Evolutionary conservation across 1,139 yeast genomes (phyloP), one percentile per base, ranked within the genome.

Genomic region (Barnettozyma hawaiiensis): DNA sequence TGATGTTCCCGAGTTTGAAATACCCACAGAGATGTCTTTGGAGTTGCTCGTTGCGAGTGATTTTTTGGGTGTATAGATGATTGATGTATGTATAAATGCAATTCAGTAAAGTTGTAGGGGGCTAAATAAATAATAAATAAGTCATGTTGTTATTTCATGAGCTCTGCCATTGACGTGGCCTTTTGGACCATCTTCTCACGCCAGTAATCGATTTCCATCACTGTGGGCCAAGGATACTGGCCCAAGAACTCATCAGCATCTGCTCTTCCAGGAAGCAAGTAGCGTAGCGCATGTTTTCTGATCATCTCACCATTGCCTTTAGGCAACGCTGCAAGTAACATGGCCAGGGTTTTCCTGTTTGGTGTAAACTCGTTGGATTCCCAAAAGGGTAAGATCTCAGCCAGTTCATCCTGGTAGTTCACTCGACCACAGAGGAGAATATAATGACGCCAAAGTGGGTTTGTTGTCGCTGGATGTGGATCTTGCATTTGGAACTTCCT

Each of bases 1-100:
- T 2, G 78, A 74, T 40, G 78, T 85, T 10, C 95, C 96, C 0
- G 94, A 85, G 47, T 92, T 92, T 61, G 82, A 84, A 37, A 79
- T 92, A 1, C 97, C 97, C 0, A 92, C 97, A 0, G 97, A 87
- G 54, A 76, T 90, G 75, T 96, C 97, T 0, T 69, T 92, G 51
- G 97, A 92, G 58, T 67, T 92, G 52, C 66, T 92, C 39, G 94
- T 92, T 31, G 95, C 95, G 27, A 50, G 56, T 38, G 59, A 55
- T 37, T 55, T 47, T 42, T 39, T 54, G 24, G 58, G 52, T 27
- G 53, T 54, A 8, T 55, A 28, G n/a, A 9, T n/a, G n/a, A n/a
- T n/a, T n/a, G n/a, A n/a, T n/a, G n/a, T n/a, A n/a, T n/a, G n/a
- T n/a, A n/a, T n/a, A n/a, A n/a, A n/a, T n/a, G n/a, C n/a, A n/a